phyloP scores from a whole-genome alignment of 2,329 filamentous ascomycete genomes.

The Colletotrichum salicis region DNA sequence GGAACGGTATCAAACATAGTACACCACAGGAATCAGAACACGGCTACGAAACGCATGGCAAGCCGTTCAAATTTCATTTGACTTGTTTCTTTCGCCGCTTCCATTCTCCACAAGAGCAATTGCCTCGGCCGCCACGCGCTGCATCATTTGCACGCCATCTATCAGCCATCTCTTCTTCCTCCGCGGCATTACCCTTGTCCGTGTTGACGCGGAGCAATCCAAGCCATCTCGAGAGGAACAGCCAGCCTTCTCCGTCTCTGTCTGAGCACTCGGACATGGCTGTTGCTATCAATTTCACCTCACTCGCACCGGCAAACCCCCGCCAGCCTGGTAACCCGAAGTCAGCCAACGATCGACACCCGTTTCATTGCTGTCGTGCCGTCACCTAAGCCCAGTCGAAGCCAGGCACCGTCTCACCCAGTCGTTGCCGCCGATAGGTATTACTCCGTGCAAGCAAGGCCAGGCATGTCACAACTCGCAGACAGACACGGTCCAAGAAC shows the following conservation, averaged over 20 bases:
- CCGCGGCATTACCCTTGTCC: conserved; percentile 26
- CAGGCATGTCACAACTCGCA: not conserved
- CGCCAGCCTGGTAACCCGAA: not conserved
- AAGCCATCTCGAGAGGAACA: not conserved
- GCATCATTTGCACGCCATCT: not conserved
- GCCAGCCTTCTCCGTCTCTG: not conserved
- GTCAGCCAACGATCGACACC: conserved; percentile 10
- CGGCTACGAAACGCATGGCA: not conserved
- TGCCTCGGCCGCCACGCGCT: not conserved
- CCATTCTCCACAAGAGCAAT: not conserved
- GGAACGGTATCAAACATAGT: not conserved
- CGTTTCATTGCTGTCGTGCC: conserved; percentile 18
- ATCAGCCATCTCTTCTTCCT: conserved; percentile 1
- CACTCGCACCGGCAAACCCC: not conserved
- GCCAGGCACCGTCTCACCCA: conserved; percentile 1
- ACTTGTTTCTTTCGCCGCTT: not conserved
- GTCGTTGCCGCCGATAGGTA: not conserved
- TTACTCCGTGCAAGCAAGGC: not conserved
- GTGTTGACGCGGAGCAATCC: conserved; percentile 10
- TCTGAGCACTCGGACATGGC: not conserved
- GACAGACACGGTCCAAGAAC: not conserved
- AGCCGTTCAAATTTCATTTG: too few relatives aligned
- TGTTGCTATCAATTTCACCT: not conserved
- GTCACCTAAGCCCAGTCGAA: conserved; percentile 1
- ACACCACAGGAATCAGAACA: too few relatives aligned